Conservation (phyloP, 768 basidiomycete genomes). For the Amanita pseudoporphyria region DNA sequence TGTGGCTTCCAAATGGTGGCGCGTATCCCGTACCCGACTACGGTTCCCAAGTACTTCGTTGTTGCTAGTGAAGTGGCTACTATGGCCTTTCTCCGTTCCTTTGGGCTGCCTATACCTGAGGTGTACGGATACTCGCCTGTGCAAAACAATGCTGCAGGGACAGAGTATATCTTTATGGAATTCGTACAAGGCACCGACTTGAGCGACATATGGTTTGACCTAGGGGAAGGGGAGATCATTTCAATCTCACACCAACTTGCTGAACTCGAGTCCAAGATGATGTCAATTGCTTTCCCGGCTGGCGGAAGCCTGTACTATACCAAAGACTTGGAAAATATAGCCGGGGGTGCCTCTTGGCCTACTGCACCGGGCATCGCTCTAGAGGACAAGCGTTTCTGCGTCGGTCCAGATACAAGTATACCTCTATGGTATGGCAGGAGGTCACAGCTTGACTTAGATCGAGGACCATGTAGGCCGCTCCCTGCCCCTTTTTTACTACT, state of each 20-base stretch:
- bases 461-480: constrained; percentile 42
- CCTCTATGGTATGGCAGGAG: constrained; percentile 42
- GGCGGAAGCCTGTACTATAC: constrained; percentile 42
- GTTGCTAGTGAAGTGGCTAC: constrained; percentile 40
- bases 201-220: constrained; percentile 29
- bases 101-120: constrained; percentile 31
- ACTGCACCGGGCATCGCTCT: constrained; percentile 27
- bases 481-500: constrained; percentile 20
- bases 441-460: no score
- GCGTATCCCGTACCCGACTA: constrained; percentile 29
- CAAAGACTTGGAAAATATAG: constrained; percentile 32
- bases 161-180: constrained; percentile 39
- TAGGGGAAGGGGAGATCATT: constrained; percentile 27
- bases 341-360: no score
- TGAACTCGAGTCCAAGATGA: constrained; percentile 37
- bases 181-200: constrained; percentile 29
- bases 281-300: constrained; percentile 39
- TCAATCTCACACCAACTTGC: constrained; percentile 35
- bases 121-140: constrained; percentile 30
- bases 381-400: constrained; percentile 27
- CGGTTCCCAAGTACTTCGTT: constrained; percentile 26
- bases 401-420: constrained; percentile 28
- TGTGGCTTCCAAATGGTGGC: constrained; percentile 28
- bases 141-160: constrained; percentile 28
- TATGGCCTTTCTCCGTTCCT: constrained; percentile 28